Base-by-base conservation (phyloP, 108 stramenopile species). In the Fragilaria crotonensis region DNA sequence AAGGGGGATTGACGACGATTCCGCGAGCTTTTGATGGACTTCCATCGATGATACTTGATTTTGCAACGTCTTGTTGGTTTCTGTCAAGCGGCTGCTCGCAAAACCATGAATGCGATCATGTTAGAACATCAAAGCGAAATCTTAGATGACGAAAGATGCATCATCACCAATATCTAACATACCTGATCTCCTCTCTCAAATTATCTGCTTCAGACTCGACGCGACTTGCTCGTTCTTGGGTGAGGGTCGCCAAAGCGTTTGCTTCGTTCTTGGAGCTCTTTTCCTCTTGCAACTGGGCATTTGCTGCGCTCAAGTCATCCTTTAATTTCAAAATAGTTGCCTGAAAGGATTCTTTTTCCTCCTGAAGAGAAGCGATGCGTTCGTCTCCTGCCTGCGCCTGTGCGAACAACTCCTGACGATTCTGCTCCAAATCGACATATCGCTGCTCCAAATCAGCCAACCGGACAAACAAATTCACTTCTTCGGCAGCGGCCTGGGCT, bases 111-210 rank as follows among this genome's bases (percentile, higher is more conserved):
- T 33, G 48, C 31, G 47, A 28, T 59, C 22, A 5, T n/a, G n/a
- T n/a, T 54, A 54, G 32, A 32, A 57, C n/a, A 30, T 32, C 2
- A 32, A 64, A 26, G 20, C 26, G 2, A 46, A 55, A 33, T 26
- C 3, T 4, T 2, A 28, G 18, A 19, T 17, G 5, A 45, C 25
- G 27, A n/a, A 57, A 31, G 48, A 62, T 31, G n/a, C 53, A 48
- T 25, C n/a, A 29, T 33, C 2, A 59, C 25, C 2, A 20, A 30
- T 28, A 48, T 25, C 20, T 41, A 1, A 65, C 85, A 20, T 62
- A 89, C 87, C 79, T 81, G 30, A 89, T 79, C 62, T 89, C 87
- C 47, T 80, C 76, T 46, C 81, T 66, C 65, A 89, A 52, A 1
- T 36, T 25, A 60, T 89, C 87, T 11, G 71, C 60, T 53, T 89